Evolutionary conservation across 768 basidiomycete species (phyloP), one percentile per base, ranked within the genome.

Genomic region (Mycena alexandri): DNA sequence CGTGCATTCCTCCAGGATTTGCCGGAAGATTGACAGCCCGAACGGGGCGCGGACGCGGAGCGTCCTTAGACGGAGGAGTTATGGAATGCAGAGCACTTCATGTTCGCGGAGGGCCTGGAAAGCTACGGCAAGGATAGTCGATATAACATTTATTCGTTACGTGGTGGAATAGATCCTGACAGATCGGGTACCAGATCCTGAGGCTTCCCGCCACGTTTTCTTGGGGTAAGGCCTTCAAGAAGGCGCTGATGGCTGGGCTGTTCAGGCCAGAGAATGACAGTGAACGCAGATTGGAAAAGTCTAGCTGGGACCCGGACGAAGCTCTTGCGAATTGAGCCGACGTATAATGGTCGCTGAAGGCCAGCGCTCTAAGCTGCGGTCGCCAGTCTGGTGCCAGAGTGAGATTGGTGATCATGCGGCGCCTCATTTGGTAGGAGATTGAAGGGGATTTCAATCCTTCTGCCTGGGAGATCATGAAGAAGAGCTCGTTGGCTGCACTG

Each of bases 121-220:
- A 14, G 43, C n/a, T 33, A 22, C 4, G 6, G 29, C 29, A 29
- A 29, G 29, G 29, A 29, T 29, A 29, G 29, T 29, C 29, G 29
- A 29, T 29, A 29, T 29, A 29, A 29, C 29, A 29, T 29, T 29
- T 29, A 3, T 29, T 29, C 29, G 29, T 29, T 29, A 29, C 29
- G 29, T 11, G 38, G 38, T 38, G 38, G n/a, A n/a, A 38, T 10
- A n/a, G n/a, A n/a, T 38, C 14, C 43, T 25, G 5, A 58, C 57
- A 16, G 13, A 41, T 22, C 16, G 46, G 46, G 48, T 51, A 51
- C 59, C 59, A 60, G 8, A 60, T 41, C 13, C 41, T 60, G 29
- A 60, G 47, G 33, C 19, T 50, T 48, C 36, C 59, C n/a, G 50
- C 47, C 12, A 50, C 48, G 21, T 60, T 60, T 11, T 36, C 21